These are phyloP conservation scores for Nothopassalora personata DNA, from an alignment of 2,329 filamentous ascomycete genomes.

Conservation along the genomic window DNA sequence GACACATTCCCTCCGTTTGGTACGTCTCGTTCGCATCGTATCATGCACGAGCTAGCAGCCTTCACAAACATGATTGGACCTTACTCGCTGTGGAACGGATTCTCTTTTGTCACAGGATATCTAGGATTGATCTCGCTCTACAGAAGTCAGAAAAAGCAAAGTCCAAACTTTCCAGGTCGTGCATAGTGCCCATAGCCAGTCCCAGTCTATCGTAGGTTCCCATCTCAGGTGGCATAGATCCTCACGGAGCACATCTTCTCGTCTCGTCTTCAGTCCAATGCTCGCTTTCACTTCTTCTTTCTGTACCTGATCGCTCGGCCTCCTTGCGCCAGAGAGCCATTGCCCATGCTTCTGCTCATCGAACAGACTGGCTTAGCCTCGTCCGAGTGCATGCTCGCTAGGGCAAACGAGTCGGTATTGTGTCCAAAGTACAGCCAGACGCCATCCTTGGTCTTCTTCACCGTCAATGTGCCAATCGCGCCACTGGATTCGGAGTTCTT, in stretches of 20 bases:
- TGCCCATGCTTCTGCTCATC: slow-evolving; percentile 70
- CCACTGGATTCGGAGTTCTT: slow-evolving; percentile 71
- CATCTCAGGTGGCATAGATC: neutral
- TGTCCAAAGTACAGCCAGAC: slow-evolving; percentile 89
- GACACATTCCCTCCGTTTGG: too few relatives aligned
- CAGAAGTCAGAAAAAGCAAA: neutral
- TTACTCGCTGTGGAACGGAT: too few relatives aligned
- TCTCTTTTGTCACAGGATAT: neutral
- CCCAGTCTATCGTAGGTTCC: neutral
- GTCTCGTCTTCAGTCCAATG: neutral
- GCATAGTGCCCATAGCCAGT: neutral
- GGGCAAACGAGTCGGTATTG: slow-evolving; percentile 81
- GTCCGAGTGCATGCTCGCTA: slow-evolving; percentile 80
- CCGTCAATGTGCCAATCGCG: slow-evolving; percentile 82
- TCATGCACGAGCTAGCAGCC: too few relatives aligned
- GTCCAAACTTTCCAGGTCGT: neutral
- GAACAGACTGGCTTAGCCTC: slow-evolving; percentile 72
- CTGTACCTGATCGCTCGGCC: slow-evolving; percentile 21
- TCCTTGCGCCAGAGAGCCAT: slow-evolving; percentile 38
- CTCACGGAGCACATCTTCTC: neutral
- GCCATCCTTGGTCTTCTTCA: slow-evolving; percentile 74
- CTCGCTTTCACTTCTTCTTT: slow-evolving; percentile 5
- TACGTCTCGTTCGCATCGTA: too few relatives aligned
- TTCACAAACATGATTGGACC: too few relatives aligned
- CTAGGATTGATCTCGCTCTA: neutral